Evolutionary conservation across 2,329 filamentous ascomycete species (phyloP), one percentile per base, ranked within the genome.

Genomic region (Aspergillus texensis): DNA sequence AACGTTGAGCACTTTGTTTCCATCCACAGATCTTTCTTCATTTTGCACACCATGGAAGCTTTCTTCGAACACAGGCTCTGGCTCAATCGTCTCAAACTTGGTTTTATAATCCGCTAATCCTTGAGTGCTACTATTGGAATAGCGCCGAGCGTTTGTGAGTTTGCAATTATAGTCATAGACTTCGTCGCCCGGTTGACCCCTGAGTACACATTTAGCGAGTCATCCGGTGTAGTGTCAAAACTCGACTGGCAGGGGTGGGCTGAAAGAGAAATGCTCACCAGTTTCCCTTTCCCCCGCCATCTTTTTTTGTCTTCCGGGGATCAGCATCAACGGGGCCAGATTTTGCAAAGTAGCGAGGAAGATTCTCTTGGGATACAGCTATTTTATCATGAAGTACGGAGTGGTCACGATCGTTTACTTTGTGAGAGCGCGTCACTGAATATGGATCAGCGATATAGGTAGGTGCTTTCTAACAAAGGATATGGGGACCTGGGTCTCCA

Each of bases 261-360:
- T 11, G 16, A 43, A 45, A 5, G 53, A 57, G 21, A 32, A 46
- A 60, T 73, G 26, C 90, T 80, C 87, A 97, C 94, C 94, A 99
- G 81, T 97, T 97, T 76, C 91, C 93, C 80, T 92, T 94, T 71
- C 94, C 94, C 70, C 87, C 91, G 67, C 94, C 94, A 75, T 96
- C 92, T 85, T 99, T 99, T 89, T 99, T 99, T 77, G 91, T 90
- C 85, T 96, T 95, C 80, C 92, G 93, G 65, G 95, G 94, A 75
- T 96, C 92, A 71, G 85, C 84, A 75, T 93, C 93, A 72, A 88
- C 84, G 76, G 91, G 90, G 70, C 94, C 94, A 65, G 88, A 82
- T 83, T 97, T 97, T 80, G 88, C 93, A 79, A 98, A 98, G 87
- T 91, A 98, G 75, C 93, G 92, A 75, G 95, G 94, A 32, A 96